A percentile compares a stretch with the other conserved stretches of the same genome.
Conservation (phyloP, 2,329 filamentous ascomycete genomes). For the Pseudogymnoascus sp. region DNA sequence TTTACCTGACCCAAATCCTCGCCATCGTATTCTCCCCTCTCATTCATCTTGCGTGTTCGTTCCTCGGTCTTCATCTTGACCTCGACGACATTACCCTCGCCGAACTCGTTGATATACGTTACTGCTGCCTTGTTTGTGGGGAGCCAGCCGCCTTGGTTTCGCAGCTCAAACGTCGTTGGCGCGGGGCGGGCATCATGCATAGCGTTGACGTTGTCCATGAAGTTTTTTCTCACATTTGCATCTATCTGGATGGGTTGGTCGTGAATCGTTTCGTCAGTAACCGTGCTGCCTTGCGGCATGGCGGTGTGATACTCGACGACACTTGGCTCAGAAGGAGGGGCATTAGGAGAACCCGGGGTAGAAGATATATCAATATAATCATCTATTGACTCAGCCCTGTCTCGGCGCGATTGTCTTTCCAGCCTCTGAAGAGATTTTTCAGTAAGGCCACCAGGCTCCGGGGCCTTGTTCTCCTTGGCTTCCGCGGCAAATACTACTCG, state of each 20-base stretch:
- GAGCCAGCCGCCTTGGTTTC: neutral
- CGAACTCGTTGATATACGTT: neutral
- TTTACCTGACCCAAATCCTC: neutral
- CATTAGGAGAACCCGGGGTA: neutral
- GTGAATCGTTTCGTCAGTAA: no score
- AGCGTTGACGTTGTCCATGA: neutral
- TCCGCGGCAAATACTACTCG: neutral
- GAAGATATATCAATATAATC: neutral
- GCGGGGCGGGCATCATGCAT: neutral
- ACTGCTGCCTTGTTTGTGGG: neutral
- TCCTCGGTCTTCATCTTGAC: neutral
- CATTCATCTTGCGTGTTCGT: constrained; percentile 2
- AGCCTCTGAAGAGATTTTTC: neutral
- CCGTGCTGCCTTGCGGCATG: neutral
- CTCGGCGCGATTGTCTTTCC: neutral
- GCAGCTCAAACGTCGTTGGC: neutral
- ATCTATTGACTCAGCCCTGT: neutral
- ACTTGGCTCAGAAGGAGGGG: neutral
- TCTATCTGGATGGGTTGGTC: neutral
- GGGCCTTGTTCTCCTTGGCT: neutral
- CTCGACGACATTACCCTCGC: neutral
- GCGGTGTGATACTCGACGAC: neutral
- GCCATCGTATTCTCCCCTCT: constrained; percentile 5
- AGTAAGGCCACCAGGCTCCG: neutral
- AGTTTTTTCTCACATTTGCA: neutral